phyloP scores from a whole-genome alignment of 257 asterid species.

The Gentiana straminea region DNA sequence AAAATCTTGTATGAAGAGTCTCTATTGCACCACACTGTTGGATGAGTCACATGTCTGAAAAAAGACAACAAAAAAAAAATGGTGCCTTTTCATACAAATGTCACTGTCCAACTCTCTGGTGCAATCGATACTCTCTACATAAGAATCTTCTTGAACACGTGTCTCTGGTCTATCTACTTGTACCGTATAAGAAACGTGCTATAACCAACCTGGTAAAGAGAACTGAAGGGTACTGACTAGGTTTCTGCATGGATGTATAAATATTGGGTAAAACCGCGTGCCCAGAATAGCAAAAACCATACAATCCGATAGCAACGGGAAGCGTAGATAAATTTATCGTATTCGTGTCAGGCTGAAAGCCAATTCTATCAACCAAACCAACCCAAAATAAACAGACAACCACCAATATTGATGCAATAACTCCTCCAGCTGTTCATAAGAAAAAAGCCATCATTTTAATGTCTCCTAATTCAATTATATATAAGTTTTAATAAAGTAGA shows the following conservation, averaged over 20 bases:
- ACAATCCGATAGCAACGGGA: slow-evolving; percentile 89
- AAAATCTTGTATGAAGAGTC: too few species aligned
- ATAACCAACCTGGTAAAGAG: slow-evolving; percentile 59
- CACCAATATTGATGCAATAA: slow-evolving; percentile 71
- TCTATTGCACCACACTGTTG: too few species aligned
- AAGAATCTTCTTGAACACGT: not conserved
- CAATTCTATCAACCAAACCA: slow-evolving; percentile 65
- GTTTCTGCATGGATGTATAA: slow-evolving; percentile 72
- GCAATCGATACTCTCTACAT: too few species aligned
- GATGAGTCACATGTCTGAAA: too few species aligned
- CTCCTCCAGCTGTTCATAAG: slow-evolving; percentile 70
- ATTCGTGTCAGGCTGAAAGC: slow-evolving; percentile 33
- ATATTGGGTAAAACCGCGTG: slow-evolving; percentile 92
- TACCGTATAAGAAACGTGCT: not conserved
- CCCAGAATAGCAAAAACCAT: slow-evolving; percentile 87
- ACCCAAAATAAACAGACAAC: slow-evolving; percentile 72
- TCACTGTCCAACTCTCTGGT: too few species aligned
- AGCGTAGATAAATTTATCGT: slow-evolving; percentile 57
- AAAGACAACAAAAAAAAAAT: not conserved
- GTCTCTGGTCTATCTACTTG: not conserved
- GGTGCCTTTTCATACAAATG: too few species aligned
- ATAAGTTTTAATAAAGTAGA: not conserved
- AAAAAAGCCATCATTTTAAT: not conserved
- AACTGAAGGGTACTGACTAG: slow-evolving; percentile 61
- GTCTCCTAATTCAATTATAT: not conserved